Base-by-base conservation (phyloP, 768 basidiomycete genomes). In the Fomitopsis pulvina region DNA sequence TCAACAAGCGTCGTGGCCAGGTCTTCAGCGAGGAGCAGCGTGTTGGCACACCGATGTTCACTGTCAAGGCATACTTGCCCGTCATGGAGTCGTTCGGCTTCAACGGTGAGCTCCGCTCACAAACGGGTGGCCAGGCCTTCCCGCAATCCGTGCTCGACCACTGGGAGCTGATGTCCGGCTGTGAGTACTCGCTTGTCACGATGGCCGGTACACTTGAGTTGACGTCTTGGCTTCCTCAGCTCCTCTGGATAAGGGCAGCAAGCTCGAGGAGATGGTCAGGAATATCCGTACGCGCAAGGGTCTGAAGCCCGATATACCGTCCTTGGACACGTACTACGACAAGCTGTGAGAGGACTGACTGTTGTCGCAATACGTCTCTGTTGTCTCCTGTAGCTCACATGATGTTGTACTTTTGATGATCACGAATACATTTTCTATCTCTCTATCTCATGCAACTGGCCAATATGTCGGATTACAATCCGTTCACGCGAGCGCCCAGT, bases 11-110 rank as follows among this genome's bases (percentile, higher is more conserved):
- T 66, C 90, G 94, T 81, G 95, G 95, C 56, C 93, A 96, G 68
- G 95, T 99, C 54, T 95, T 94, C 81, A 88, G 87, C 59, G 90
- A 97, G 71, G 95, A 97, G 71, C 96, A 98, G 73, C 77, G 94
- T 63, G 76, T 83, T 3, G 95, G 96, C 74, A 99, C 96, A 16
- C 96, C 96, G 55, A 96, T 97, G 92, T 95, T 95, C 85, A 98
- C 87, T 41, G 87, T 99, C 72, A 98, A 96, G 81, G 93, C 93
- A 22, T 92, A 92, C 77, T 77, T 93, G 34, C 92, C 92, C 60
- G 90, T 92, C 66, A 74, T 76, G 66, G 90, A 92, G 71, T 92
- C 89, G 14, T 95, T 96, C 74, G 94, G 95, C 60, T 98, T 98
- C 87, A 98, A 93, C 71, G 91, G 87, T 60, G 93, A 90, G 62